Evolutionary conservation across 495 filamentous ascomycete genomes (phyloP).

Genomic region (Physcia stellaris): DNA sequence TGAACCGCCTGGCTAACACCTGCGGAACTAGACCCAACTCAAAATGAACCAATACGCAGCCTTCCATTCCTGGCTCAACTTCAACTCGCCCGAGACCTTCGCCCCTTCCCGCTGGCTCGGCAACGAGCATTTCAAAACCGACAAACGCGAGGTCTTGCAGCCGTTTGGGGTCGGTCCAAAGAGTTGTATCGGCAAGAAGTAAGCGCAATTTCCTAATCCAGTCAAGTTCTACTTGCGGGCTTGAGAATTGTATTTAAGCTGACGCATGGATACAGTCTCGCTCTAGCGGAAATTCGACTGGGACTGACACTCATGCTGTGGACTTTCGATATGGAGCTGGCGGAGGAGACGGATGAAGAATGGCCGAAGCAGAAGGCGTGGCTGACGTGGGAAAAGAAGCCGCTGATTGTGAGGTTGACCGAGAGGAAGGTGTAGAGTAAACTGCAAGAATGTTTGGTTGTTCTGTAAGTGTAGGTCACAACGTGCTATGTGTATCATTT

Average conservation of each 20-base stretch:
- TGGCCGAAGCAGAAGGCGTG: conserved; percentile 27
- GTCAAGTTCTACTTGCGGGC: no score
- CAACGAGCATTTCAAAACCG: conserved; percentile 1
- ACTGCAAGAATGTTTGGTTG: no score
- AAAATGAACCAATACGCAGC: conserved; percentile 26
- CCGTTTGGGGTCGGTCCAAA: conserved; percentile 10
- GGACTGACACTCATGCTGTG: conserved; percentile 37
- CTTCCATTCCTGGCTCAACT: conserved; percentile 17
- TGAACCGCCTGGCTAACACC: no score
- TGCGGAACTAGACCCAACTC: conserved; percentile 26
- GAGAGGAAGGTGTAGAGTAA: not conserved
- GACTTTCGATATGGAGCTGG: conserved; percentile 35
- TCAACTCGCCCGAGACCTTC: conserved; percentile 13
- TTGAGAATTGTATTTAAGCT: not conserved
- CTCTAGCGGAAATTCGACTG: conserved; percentile 37
- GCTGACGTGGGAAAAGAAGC: conserved; percentile 23
- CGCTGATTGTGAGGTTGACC: conserved; percentile 19
- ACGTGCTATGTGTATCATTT: no score
- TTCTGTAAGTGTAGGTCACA: no score
- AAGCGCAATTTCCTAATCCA: conserved; percentile 3
- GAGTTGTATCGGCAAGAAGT: conserved; percentile 14
- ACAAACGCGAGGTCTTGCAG: conserved; percentile 7
- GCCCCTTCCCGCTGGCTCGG: conserved; percentile 14
- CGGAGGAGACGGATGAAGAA: conserved; percentile 16
- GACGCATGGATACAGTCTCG: conserved; percentile 20